These are phyloP conservation scores for Eimeria brunetti DNA, from an alignment of 169 alveolate genomes.

Conservation along the genomic window DNA sequence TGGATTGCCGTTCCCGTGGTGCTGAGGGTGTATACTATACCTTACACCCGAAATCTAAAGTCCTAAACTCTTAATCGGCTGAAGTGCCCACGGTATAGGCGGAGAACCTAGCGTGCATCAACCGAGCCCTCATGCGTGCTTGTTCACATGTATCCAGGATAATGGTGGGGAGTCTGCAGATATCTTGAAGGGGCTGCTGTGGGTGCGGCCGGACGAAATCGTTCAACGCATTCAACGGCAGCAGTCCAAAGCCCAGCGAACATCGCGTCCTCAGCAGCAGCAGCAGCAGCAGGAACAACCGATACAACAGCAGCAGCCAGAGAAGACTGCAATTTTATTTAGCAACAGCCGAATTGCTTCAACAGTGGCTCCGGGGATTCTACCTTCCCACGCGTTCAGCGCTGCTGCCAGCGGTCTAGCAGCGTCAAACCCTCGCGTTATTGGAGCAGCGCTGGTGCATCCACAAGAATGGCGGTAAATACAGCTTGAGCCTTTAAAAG, in stretches of 20 bases:
- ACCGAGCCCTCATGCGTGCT: neutral
- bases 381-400: slow-evolving; percentile 44
- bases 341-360: slow-evolving; percentile 47
- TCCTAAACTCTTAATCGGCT: neutral
- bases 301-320: slow-evolving; percentile 15
- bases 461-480: slow-evolving; percentile 54
- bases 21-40: neutral
- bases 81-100: neutral
- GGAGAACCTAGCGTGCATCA: neutral
- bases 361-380: slow-evolving; percentile 33
- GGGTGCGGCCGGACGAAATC: slow-evolving; percentile 66
- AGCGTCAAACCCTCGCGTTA: slow-evolving; percentile 27
- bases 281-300: slow-evolving; percentile 46
- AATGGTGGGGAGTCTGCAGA: neutral
- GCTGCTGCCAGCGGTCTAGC: slow-evolving; percentile 66
- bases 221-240: slow-evolving; percentile 48
- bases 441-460: slow-evolving; percentile 22
- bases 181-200: slow-evolving; percentile 42
- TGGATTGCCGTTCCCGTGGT: neutral
- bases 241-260: slow-evolving; percentile 37
- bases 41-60: too few species aligned
- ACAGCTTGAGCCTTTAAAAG: neutral
- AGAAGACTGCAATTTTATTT: slow-evolving; percentile 18
- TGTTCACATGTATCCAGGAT: neutral
- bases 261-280: slow-evolving; percentile 58